Evolutionary conservation across 441 rosid species (phyloP).

Genomic region (Pelargonium myrrhifolium): DNA sequence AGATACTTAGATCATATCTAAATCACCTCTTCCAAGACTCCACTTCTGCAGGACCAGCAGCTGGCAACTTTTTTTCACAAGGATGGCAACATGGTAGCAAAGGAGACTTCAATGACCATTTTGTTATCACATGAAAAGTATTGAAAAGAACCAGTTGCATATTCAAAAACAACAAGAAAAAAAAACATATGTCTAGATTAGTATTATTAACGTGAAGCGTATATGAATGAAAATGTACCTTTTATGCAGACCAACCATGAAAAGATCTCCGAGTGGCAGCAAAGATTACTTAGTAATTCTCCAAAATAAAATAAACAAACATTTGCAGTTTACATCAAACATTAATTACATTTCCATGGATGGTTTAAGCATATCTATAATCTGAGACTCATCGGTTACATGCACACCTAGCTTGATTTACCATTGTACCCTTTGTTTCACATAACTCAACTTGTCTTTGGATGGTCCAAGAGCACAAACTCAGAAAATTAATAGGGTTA

Average conservation of each 20-base stretch:
- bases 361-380: no score
- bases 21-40: background rate
- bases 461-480: background rate
- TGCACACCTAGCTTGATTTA: background rate
- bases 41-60: background rate
- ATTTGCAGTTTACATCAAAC: no score
- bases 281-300: no score
- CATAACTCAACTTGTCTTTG: background rate
- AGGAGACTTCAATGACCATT: slow-evolving; percentile 4
- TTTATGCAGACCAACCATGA: no score
- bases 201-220: no score
- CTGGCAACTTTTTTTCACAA: background rate
- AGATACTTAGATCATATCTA: background rate
- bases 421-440: background rate
- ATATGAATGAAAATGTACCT: no score
- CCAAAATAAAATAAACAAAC: no score
- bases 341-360: no score
- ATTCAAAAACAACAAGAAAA: no score
- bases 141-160: background rate
- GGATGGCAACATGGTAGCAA: background rate
- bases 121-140: background rate
- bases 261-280: no score
- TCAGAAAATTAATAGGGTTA: background rate
- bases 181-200: no score
- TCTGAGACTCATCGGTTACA: no score